Conservation (phyloP, 2,329 filamentous ascomycete genomes). For the Pseudocercospora eumusae region DNA sequence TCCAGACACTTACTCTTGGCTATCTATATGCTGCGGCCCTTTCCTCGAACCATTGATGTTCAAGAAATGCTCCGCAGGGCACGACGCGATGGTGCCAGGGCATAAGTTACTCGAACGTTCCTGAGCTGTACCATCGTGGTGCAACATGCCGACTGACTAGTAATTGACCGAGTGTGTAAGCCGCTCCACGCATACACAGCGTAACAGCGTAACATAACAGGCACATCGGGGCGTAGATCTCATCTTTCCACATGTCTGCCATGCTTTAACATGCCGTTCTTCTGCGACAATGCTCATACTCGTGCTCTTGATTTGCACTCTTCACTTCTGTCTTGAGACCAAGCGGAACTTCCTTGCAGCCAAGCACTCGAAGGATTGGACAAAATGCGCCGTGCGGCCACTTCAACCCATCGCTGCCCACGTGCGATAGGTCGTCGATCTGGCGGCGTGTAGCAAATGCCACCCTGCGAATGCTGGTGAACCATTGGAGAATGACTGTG, state of each 20-base stretch:
- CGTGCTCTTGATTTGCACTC: neutral
- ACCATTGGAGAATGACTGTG: constrained; percentile 2
- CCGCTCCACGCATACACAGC: no score
- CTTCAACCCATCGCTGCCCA: neutral
- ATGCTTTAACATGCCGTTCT: constrained; percentile 6
- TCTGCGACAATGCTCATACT: neutral
- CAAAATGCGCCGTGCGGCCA: constrained; percentile 7
- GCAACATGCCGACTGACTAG: constrained; percentile 6
- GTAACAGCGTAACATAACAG: no score
- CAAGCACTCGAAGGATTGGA: constrained; percentile 2
- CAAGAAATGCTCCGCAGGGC: constrained; percentile 9
- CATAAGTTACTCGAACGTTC: neutral
- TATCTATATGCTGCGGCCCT: constrained; percentile 11
- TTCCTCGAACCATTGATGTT: constrained; percentile 6
- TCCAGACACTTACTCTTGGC: constrained; percentile 2
- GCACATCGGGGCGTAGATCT: constrained; percentile 6
- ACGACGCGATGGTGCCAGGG: neutral
- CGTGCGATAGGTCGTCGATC: constrained; percentile 1
- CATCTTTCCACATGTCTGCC: constrained; percentile 1
- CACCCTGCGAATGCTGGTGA: neutral
- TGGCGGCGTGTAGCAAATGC: neutral
- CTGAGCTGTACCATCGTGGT: constrained; percentile 4
- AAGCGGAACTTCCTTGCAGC: constrained; percentile 1
- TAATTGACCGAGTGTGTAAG: constrained; percentile 6
- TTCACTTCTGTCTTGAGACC: neutral